Base-by-base conservation (phyloP, 2,329 filamentous ascomycete species). In the Fusarium irregulare region DNA sequence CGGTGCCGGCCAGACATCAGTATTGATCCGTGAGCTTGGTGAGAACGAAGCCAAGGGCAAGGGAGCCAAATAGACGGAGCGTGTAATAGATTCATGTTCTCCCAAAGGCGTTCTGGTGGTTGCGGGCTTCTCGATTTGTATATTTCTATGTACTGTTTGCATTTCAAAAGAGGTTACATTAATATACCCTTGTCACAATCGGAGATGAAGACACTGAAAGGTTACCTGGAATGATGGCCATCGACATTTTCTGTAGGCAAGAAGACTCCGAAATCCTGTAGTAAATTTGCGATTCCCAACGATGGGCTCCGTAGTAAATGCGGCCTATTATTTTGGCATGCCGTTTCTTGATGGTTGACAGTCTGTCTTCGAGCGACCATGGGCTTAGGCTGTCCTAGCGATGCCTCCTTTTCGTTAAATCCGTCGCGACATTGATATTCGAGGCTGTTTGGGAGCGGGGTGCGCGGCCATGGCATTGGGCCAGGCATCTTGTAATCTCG, bases 1-100 rank as follows among this genome's bases (percentile, higher is more conserved):
- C 40, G 89, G 89, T 1, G 89, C 91, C 66, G 93, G 93, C 9
- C 86, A 89, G 56, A 89, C 95, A 7, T 91, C 91, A 74, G 87
- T 99, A 30, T 89, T 92, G 76, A 87, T 99, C 28, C 86, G 95
- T 64, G 93, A 97, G 81, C 84, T 99, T 55, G 89, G 91, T 8
- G 94, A 97, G 75, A 92, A 89, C 11, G 96, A 99, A 81, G 94
- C 94, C 7, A 94, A 94, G 81, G 91, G 91, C 23, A 97, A 97
- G 82, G 89, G 89, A 7, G 85, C 88, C 45, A 94, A 93, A 82
- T 91, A 79, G 79, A 61, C 16, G 25, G 46, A 12, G 37, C 44
- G 48, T 64, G 47, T 51, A 48, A 49, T 63, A 61, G 41, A 60
- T 44, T 56, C 57, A 55, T 60, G 60, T 71, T 75, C 76, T 70